These are phyloP conservation scores for Holtermannia corniformis DNA, from an alignment of 768 basidiomycete species.

Conservation along the genomic window DNA sequence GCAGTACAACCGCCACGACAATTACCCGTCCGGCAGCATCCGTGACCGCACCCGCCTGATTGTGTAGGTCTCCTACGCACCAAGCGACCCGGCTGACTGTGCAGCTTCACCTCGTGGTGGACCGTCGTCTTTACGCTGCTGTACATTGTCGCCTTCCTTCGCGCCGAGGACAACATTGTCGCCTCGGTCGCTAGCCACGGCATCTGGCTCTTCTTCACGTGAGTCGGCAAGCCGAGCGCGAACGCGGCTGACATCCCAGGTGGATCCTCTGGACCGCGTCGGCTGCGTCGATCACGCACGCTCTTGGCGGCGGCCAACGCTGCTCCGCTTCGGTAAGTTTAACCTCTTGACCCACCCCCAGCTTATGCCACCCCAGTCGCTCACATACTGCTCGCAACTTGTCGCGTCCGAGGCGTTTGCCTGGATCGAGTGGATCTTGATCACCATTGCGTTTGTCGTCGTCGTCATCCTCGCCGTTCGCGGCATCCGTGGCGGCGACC, in stretches of 20 bases:
- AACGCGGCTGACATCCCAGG: too few species aligned
- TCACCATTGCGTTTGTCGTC: slow-evolving; percentile 27
- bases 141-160: slow-evolving; percentile 34
- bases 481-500: slow-evolving; percentile 33
- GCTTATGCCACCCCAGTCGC: background rate
- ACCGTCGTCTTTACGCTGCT: slow-evolving; percentile 35
- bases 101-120: slow-evolving; percentile 39
- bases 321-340: slow-evolving; percentile 14
- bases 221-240: too few species aligned
- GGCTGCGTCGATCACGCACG: slow-evolving; percentile 31
- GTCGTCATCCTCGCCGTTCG: slow-evolving; percentile 28
- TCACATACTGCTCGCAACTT: slow-evolving; percentile 40
- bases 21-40: slow-evolving; percentile 31
- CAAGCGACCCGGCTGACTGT: background rate
- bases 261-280: slow-evolving; percentile 41
- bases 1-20: slow-evolving; percentile 17
- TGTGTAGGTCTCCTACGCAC: slow-evolving; percentile 14
- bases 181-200: slow-evolving; percentile 32
- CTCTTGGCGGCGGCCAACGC: slow-evolving; percentile 31
- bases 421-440: slow-evolving; percentile 40
- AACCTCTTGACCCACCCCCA: too few species aligned
- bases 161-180: slow-evolving; percentile 18
- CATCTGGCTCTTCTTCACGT: slow-evolving; percentile 35
- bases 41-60: slow-evolving; percentile 35
- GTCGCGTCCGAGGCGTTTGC: slow-evolving; percentile 41